Base-by-base conservation (phyloP, 2,329 filamentous ascomycete species). In the Chaetothyriales sp. region DNA sequence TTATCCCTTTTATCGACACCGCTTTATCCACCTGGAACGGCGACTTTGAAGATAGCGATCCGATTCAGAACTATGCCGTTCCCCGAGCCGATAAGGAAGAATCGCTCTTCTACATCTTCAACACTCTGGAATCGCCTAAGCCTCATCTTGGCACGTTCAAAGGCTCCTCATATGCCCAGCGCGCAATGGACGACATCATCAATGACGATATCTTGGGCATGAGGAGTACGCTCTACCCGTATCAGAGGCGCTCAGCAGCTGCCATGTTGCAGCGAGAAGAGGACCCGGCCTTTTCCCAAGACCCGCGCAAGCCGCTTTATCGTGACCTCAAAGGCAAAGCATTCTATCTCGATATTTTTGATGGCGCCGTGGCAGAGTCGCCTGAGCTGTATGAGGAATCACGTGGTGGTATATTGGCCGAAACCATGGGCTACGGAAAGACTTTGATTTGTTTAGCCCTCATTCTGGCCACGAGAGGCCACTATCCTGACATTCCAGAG, bases 211-310 rank as follows among this genome's bases (percentile, higher is more conserved):
- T 70, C 5, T 46, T 60, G 48, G 67, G 70, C 29, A 62, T 74
- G 22, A 68, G 69, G 52, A 86, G 86, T 0, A 69, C 69, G 0
- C 70, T 95, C 0, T 86, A 92, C 63, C 75, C 78, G 0, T 94
- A 94, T 60, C 90, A 97, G 65, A 77, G 82, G 48, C 77, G 83
- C 45, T 90, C 89, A 1, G 83, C 85, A 0, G 86, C 86, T 3
- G 65, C 83, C 25, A 95, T 97, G 89, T 69, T 95, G 18, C 83
- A 92, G 63, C 81, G 83, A 50, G 90, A 97, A 66, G 68, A 76
- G 5, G 75, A 81, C 19, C 80, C 85, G 0, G 73, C 74, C 4
- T 71, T 77, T 25, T 70, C 80, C 5, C 68, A 89, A 7, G 89
- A 95, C 65, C 87, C 89, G 8, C 78, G 89, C 4, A 70, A 94